Base-by-base conservation (phyloP, 805 yeast species). In the Cyberlindnera bimundalis region DNA sequence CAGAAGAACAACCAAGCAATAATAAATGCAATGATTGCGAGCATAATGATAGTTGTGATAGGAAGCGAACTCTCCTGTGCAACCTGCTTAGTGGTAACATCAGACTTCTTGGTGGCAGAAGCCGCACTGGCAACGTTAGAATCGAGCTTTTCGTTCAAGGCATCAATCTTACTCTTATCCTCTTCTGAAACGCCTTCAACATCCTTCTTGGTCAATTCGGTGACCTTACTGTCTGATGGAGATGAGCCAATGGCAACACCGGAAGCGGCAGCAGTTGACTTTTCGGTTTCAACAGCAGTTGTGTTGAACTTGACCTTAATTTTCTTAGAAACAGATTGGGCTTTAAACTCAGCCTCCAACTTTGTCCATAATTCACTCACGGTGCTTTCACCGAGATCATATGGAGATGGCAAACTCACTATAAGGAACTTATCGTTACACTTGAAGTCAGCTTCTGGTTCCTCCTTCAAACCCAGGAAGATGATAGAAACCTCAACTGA, bases 341-440 rank as follows among this genome's bases (percentile, higher is more conserved):
- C 61, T 59, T 78, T 75, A 62, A 68, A 70, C 59, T 72, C 73
- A 26, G 74, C 60, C 60, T 83, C 90, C 59, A 88, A 72, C 40
- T 73, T 67, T n/a, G 83, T 58, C 96, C 96, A 89, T 54, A 75
- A 65, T 35, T 81, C 82, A 36, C 86, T 75, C 37, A 86, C 82
- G 20, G 73, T 57, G 31, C 74, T 68, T 38, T 78, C 79, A 46
- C 74, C 74, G 46, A 76, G 62, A 42, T 71, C 75, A 39, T 68
- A 64, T 14, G 84, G 79, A 46, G 88, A 78, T 35, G 96, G 95
- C 50, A 89, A 73, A 20, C 95, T 78, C 52, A 90, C 90, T 45
- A 93, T 80, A 57, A 91, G 77, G 63, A 93, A 93, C 68, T 93
- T 93, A 67, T 93, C 98, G 62, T 81, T 84, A 66, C 95, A 84